A percentile compares a stretch with the other conserved stretches of the same genome.
Conservation (phyloP, 208 protist genomes). For the Crithidia fasciculata region DNA sequence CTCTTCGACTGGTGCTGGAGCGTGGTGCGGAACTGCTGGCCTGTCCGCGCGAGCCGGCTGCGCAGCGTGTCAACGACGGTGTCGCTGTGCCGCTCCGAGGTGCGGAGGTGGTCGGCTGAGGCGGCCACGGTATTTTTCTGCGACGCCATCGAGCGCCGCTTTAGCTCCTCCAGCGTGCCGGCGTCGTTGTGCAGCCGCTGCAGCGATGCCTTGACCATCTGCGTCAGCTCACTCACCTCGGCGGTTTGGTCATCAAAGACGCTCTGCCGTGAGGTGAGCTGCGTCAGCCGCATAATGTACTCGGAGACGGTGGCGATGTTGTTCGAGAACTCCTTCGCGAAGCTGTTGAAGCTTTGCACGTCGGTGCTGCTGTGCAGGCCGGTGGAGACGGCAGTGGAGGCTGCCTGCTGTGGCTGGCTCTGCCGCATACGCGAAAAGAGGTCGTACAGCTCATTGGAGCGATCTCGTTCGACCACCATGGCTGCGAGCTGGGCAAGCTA, state of each 20-base stretch:
- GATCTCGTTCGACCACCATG: conserved; percentile 53
- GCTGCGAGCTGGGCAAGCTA: background rate
- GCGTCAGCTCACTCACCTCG: conserved; percentile 79
- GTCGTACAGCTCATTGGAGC: conserved; percentile 55
- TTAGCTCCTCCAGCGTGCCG: conserved; percentile 79
- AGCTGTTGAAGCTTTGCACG: conserved; percentile 81
- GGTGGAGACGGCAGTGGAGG: conserved; percentile 5
- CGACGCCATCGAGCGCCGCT: conserved; percentile 57
- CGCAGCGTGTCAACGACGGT: conserved; percentile 84
- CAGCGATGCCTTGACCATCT: conserved; percentile 81
- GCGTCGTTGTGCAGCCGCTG: conserved; percentile 82
- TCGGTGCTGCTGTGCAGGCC: conserved; percentile 72
- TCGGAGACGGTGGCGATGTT: conserved; percentile 84
- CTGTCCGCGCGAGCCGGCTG: conserved; percentile 70
- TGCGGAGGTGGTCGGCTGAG: conserved; percentile 25
- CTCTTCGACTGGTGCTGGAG: conserved; percentile 80
- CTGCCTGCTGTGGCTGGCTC: conserved; percentile 3
- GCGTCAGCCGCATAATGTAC: conserved; percentile 81
- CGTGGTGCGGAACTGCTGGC: conserved; percentile 83
- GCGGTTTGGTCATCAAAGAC: conserved; percentile 91
- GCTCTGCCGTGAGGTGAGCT: conserved; percentile 78
- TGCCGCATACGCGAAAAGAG: conserved; percentile 36
- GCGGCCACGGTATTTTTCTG: conserved; percentile 37
- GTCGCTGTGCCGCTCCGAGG: conserved; percentile 49
- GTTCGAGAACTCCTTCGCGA: conserved; percentile 77